Percentiles rank a stretch among this genome's conserved stretches.
These are phyloP conservation scores for Venturia effusa DNA, from an alignment of 2,329 filamentous ascomycete species.

Conservation along the genomic window DNA sequence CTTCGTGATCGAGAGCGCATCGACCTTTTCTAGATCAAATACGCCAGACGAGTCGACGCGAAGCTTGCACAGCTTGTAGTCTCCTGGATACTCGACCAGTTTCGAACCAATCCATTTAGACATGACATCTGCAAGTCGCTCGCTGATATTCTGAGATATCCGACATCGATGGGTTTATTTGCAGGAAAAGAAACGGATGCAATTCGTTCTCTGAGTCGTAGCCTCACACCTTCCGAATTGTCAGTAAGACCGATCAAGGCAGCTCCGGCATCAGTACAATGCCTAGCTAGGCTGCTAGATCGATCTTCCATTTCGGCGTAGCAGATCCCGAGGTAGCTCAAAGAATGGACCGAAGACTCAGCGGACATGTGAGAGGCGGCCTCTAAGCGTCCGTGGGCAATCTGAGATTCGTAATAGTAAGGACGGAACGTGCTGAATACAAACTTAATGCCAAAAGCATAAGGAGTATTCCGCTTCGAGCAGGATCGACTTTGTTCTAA, in stretches of 20 bases:
- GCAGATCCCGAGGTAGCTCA: conserved; percentile 2
- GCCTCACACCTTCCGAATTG: conserved; percentile 9
- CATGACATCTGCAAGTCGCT: not conserved
- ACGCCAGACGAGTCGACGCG: too few relatives aligned
- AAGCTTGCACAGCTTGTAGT: conserved; percentile 17
- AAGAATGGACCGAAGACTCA: not conserved
- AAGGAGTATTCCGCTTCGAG: conserved; percentile 26
- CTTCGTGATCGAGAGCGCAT: conserved; percentile 30
- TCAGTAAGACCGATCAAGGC: conserved; percentile 13
- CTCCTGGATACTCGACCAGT: conserved; percentile 12
- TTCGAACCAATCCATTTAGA: not conserved
- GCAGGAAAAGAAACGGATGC: conserved; percentile 11
- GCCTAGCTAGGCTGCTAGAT: too few relatives aligned
- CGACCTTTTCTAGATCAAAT: too few relatives aligned
- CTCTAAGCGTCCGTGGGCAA: conserved; percentile 13
- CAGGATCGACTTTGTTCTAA: conserved; percentile 29
- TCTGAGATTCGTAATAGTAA: conserved; percentile 18
- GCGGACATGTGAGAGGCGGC: conserved; percentile 9
- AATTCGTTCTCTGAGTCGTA: conserved; percentile 13
- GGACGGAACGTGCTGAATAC: conserved; percentile 21
- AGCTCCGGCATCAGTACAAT: conserved; percentile 11
- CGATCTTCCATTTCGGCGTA: conserved; percentile 11
- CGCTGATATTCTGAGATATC: not conserved
- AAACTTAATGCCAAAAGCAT: conserved; percentile 24
- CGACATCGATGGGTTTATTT: not conserved